Evolutionary conservation across 495 filamentous ascomycete genomes (phyloP), one percentile per base, ranked within the genome.

Genomic region (Articulospora tetracladia): DNA sequence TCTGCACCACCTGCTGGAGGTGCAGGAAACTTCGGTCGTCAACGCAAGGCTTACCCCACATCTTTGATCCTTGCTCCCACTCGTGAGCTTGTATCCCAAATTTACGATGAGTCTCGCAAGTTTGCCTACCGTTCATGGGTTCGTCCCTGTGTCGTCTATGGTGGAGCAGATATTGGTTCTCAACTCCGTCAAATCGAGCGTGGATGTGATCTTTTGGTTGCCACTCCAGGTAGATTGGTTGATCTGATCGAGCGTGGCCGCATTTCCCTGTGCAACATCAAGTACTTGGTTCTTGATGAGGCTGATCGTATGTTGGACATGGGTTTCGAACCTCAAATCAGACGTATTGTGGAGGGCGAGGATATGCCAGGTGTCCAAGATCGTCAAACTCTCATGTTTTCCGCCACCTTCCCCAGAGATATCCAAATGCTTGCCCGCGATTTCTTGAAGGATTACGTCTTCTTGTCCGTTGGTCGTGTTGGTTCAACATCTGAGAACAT

Each of bases 271-370:
- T 80, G 84, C 64, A 97, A 94, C 79, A 97, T 98, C 85, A 97
- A 97, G 77, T 98, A 97, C 70, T 81, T 98, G n/a, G 90, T 98
- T 64, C 89, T 98, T 36, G 94, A 98, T 67, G 94, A 98, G 82
- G 94, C 94, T 74, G 94, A 98, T 79, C 95, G 95, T 74, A 98
- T 98, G 94, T 79, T 98, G 83, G 94, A 98, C 80, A 98, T 98
- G 94, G 94, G 94, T 89, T 98, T 98, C 82, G 94, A 98, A 81
- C 94, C 94, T 68, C 94, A 98, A 76, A 97, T 98, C 73, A 93
- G 94, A 65, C 89, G 94, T 65, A 98, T 98, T 67, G 93, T 98
- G 24, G 93, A 98, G 76, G 91, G 90, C 62, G 94, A 97, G 76
- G 94, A 98, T 70, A 97, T 98, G 94, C 94, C 95, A 34, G 75